A percentile compares a stretch with the other conserved stretches of the same genome.
Conservation (phyloP, 352 stramenopile species). For the Phytophthora brassicae region DNA sequence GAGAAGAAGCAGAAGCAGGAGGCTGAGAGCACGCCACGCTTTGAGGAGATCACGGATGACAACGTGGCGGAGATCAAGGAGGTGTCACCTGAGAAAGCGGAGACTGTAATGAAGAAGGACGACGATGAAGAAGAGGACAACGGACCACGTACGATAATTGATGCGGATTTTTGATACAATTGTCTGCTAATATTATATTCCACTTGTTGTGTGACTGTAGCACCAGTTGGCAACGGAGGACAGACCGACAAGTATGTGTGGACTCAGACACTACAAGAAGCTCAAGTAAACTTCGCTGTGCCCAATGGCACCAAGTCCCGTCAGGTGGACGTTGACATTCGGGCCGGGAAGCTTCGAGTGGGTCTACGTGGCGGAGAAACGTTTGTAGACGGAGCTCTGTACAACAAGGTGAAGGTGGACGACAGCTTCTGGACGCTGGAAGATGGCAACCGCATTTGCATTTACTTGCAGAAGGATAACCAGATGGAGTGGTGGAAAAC, state of each 20-base stretch:
- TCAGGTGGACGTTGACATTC: conserved; percentile 93
- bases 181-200: conserved; percentile 12
- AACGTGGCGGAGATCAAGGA: conserved; percentile 33
- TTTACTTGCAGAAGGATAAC: conserved; percentile 98
- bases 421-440: conserved; percentile 99
- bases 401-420: conserved; percentile 96
- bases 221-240: conserved; percentile 91
- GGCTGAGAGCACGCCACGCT: conserved; percentile 45
- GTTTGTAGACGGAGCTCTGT: conserved; percentile 91
- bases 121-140: conserved; percentile 62
- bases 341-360: conserved; percentile 89
- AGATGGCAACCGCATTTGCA: conserved; percentile 83
- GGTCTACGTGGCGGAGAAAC: conserved; percentile 70
- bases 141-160: conserved; percentile 50
- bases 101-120: conserved; percentile 42
- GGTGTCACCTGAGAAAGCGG: conserved; percentile 15
- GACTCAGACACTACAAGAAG: conserved; percentile 98
- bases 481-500: conserved; percentile 99
- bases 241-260: conserved; percentile 95
- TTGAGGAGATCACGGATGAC: conserved; percentile 83
- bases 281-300: conserved; percentile 92
- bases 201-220: conserved; percentile 35
- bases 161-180: not conserved
- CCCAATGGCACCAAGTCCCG: conserved; percentile 92
- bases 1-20: conserved; percentile 64